Conservation (phyloP, 2,329 filamentous ascomycete genomes). For the Colletotrichum tofieldiae region DNA sequence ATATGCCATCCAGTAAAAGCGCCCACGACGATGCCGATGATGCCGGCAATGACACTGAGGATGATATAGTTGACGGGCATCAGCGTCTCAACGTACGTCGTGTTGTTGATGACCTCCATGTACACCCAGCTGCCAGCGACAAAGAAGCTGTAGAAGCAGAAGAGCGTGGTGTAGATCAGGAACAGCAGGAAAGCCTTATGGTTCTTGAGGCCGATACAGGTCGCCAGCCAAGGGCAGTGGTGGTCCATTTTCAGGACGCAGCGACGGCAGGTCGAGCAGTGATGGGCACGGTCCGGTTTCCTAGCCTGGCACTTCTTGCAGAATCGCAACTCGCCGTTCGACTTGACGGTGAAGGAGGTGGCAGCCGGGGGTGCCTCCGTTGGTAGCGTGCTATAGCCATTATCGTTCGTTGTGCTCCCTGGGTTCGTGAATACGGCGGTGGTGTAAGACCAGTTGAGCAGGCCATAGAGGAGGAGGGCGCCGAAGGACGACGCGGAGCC, state of each 20-base stretch:
- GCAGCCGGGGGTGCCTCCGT: conserved; percentile 75
- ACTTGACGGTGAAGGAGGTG: conserved; percentile 91
- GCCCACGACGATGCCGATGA: conserved; percentile 90
- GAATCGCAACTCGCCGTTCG: conserved; percentile 87
- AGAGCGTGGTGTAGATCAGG: conserved; percentile 88
- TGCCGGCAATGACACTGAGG: conserved; percentile 87
- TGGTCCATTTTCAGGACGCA: conserved; percentile 99
- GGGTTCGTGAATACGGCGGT: conserved; percentile 94
- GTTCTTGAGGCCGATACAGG: conserved; percentile 93
- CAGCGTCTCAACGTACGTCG: conserved; percentile 80
- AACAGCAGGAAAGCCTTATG: conserved; percentile 97
- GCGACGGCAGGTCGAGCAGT: conserved; percentile 94
- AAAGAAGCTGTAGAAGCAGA: conserved; percentile 87
- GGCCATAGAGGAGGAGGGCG: conserved; percentile 79
- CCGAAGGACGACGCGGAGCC: conserved; percentile 72
- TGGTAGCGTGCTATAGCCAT: conserved; percentile 86
- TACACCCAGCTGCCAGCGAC: conserved; percentile 87
- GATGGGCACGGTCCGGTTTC: conserved; percentile 96
- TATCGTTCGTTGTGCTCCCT: conserved; percentile 76
- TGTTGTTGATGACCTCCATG: conserved; percentile 81
- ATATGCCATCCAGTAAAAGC: conserved; percentile 96
- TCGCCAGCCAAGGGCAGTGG: conserved; percentile 98
- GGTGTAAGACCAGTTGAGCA: conserved; percentile 92
- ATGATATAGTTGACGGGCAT: conserved; percentile 94
- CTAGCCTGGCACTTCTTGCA: conserved; percentile 98